Evolutionary conservation across 1,284 basidiomycete genomes (phyloP), one percentile per base, ranked within the genome.

Genomic region (Coriolopsis trogii): DNA sequence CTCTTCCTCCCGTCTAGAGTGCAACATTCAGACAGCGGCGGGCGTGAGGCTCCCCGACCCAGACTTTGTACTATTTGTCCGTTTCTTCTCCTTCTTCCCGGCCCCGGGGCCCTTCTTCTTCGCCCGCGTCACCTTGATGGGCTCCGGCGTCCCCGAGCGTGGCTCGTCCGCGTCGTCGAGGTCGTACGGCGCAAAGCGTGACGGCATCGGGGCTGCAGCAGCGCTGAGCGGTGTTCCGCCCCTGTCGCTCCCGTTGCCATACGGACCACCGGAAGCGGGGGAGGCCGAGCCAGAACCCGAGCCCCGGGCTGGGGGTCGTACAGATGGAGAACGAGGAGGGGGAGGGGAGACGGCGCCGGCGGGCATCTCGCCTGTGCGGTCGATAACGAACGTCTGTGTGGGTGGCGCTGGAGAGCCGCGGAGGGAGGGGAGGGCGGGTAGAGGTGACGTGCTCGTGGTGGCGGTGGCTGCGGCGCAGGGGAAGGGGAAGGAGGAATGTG

Each of bases 331-430:
- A 61, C 31, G 47, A 55, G 58, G 50, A 28, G 53, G 54, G 21
- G 67, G 51, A 7, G 58, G 29, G n/a, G 55, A 40, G 59, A 54
- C 39, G 53, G 75, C 77, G 26, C 82, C 80, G 36, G 81, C 79
- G 2, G 93, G 94, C 87, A 95, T 91, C 69, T 94, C 93, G 2
- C 93, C 93, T 0, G 84, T 80, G 60, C 81, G 81, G 59, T 95
- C 91, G 57, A 95, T 81, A 20, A 81, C 72, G 54, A 82, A 89
- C 13, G 64, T 53, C 46, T 66, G 68, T 38, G 64, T 44, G 20
- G 46, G 38, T 15, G 61, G 51, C 6, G 63, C 54, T 6, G 63
- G 55, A 18, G 61, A 50, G 57, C 63, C 66, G 37, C 68, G 53
- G 13, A 72, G 59, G 46, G 60, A 65, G 36, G 70, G 64, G n/a